These are phyloP conservation scores for Isatis tinctoria DNA, from an alignment of 345 rosid genomes.

Conservation along the genomic window DNA sequence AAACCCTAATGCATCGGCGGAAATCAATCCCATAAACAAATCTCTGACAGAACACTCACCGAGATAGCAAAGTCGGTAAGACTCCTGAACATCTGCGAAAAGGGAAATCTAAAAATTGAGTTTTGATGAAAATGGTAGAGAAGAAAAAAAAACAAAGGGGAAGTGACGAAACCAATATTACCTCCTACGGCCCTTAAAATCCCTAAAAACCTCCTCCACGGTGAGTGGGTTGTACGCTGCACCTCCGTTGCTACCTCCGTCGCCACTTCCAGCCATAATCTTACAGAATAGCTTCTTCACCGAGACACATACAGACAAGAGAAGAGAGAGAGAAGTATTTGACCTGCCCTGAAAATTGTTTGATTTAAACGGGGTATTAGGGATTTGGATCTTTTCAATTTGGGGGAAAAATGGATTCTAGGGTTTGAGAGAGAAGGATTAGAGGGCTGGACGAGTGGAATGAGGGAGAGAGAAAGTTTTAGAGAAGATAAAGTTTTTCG, in stretches of 20 bases:
- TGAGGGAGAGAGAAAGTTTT: no score
- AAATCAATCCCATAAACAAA: constrained; percentile 14
- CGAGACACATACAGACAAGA: constrained; percentile 26
- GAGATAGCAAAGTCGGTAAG: constrained; percentile 71
- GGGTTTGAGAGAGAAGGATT: no score
- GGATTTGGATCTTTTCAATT: no score
- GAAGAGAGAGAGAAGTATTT: constrained; percentile 33
- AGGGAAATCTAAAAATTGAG: background rate
- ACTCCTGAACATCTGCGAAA: constrained; percentile 63
- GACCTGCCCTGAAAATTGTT: constrained; percentile 27
- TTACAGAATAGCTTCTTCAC: constrained; percentile 15
- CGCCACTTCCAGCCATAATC: no score
- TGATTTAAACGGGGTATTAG: no score
- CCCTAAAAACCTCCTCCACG: constrained; percentile 65
- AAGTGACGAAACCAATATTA: background rate
- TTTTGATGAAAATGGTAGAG: background rate
- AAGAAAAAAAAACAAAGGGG: background rate
- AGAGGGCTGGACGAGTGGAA: no score
- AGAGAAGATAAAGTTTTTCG: no score
- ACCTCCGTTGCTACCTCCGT: constrained; percentile 47
- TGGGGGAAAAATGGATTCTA: no score
- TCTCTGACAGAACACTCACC: constrained; percentile 37
- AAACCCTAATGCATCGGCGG: no score
- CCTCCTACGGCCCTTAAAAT: constrained; percentile 78
- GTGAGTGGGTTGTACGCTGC: constrained; percentile 65